Percentiles rank a stretch among this genome's conserved stretches.
Conservation (phyloP, 257 asterid species). For the Mitragyna speciosa region DNA sequence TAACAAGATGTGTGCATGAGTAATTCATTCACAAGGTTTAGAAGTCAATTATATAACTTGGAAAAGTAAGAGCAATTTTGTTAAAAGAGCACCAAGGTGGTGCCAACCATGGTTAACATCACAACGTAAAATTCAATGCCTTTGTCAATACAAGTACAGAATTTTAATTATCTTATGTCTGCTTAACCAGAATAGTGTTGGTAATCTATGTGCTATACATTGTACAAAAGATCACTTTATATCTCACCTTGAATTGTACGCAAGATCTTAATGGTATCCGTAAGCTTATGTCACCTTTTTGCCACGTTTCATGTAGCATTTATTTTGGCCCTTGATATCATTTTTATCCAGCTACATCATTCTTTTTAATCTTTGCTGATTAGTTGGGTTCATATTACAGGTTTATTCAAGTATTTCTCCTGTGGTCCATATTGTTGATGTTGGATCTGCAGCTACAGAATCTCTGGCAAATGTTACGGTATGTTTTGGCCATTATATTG, state of each 20-base stretch:
- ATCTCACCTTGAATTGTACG: background rate
- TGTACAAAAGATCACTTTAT: background rate
- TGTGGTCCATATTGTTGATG: constrained; percentile 80
- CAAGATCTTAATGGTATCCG: background rate
- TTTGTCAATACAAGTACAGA: no score
- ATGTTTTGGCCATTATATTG: constrained; percentile 28
- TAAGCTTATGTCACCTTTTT: background rate
- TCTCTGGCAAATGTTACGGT: constrained; percentile 89
- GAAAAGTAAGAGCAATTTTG: background rate
- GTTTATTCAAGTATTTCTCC: constrained; percentile 89
- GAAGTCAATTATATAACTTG: background rate
- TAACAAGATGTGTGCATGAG: constrained; percentile 11
- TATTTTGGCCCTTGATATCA: background rate
- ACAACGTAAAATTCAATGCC: background rate
- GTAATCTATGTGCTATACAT: background rate
- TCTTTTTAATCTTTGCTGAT: constrained; percentile 1
- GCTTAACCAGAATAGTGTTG: background rate
- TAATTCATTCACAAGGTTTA: background rate
- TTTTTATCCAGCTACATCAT: background rate
- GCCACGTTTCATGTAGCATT: background rate
- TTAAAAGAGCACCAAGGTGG: background rate
- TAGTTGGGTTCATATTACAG: constrained; percentile 37
- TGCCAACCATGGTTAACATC: background rate
- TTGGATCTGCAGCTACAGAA: constrained; percentile 69
- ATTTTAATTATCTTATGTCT: background rate